Evolutionary conservation across 805 yeast species (phyloP).

Genomic region (Candida sonorensis): DNA sequence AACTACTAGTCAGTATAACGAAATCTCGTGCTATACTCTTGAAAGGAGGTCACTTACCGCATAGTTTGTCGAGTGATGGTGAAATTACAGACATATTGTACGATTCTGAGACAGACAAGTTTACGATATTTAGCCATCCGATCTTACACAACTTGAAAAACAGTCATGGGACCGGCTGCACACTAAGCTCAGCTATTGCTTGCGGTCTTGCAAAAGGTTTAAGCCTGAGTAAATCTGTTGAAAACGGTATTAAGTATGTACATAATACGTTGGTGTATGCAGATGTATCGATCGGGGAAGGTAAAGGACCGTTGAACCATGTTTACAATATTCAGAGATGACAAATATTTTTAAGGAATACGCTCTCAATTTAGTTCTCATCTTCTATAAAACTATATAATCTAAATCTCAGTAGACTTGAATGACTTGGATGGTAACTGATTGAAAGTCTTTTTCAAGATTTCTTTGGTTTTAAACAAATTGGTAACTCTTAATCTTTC

Average conservation of each 20-base stretch:
- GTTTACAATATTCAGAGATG: slow-evolving; percentile 6
- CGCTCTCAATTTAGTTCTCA: neutral
- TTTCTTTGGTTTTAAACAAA: slow-evolving; percentile 63
- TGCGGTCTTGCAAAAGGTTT: slow-evolving; percentile 58
- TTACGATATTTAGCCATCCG: slow-evolving; percentile 40
- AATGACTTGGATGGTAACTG: slow-evolving; percentile 26
- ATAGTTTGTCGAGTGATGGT: slow-evolving; percentile 22
- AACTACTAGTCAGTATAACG: too few relatives aligned
- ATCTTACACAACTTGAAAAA: slow-evolving; percentile 37
- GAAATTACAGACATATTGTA: slow-evolving; percentile 50
- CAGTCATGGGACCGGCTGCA: slow-evolving; percentile 87
- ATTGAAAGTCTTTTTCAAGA: slow-evolving; percentile 48
- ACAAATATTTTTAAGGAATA: neutral
- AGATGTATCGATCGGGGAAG: slow-evolving; percentile 35
- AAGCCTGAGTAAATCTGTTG: slow-evolving; percentile 40
- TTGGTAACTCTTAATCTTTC: slow-evolving; percentile 79
- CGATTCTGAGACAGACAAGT: slow-evolving; percentile 29
- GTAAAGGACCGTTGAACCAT: slow-evolving; percentile 75
- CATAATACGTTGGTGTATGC: slow-evolving; percentile 52
- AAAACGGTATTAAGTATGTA: slow-evolving; percentile 54
- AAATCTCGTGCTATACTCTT: slow-evolving; percentile 39
- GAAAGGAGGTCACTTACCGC: slow-evolving; percentile 75
- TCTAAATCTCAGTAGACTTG: neutral
- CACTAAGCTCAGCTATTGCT: slow-evolving; percentile 72
- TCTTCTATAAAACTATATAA: neutral